A percentile compares a stretch with the other conserved stretches of the same genome.
Evolutionary conservation across 768 basidiomycete species (phyloP).

Genomic region (Macrocybe gigantea): DNA sequence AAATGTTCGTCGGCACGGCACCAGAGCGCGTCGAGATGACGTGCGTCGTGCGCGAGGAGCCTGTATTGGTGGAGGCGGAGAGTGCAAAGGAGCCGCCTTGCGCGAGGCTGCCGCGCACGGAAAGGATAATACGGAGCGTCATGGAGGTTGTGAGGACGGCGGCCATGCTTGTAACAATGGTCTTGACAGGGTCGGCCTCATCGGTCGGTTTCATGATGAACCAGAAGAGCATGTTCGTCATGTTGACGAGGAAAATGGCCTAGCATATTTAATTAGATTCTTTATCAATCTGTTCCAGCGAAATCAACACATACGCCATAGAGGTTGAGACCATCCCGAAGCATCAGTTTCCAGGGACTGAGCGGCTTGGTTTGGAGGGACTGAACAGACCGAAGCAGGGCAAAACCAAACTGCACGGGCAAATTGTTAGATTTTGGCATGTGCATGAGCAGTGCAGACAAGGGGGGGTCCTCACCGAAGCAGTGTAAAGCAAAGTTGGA

Average conservation of each 20-base stretch:
- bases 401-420: slow-evolving; percentile 45
- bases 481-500: slow-evolving; percentile 67
- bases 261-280: slow-evolving; percentile 11
- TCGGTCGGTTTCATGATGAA: slow-evolving; percentile 72
- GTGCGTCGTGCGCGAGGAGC: slow-evolving; percentile 47
- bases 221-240: slow-evolving; percentile 83
- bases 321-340: slow-evolving; percentile 83
- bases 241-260: slow-evolving; percentile 76
- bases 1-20: slow-evolving; percentile 29
- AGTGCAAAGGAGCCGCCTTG: slow-evolving; percentile 66
- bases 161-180: slow-evolving; percentile 81
- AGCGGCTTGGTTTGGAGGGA: slow-evolving; percentile 56
- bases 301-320: slow-evolving; percentile 50
- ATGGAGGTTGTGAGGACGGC: slow-evolving; percentile 85
- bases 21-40: slow-evolving; percentile 44
- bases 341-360: slow-evolving; percentile 79
- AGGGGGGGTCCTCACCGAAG: slow-evolving; percentile 41
- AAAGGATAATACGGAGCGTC: slow-evolving; percentile 82
- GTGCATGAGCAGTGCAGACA: neutral
- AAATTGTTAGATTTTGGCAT: neutral
- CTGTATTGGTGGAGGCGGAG: slow-evolving; percentile 33
- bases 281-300: slow-evolving; percentile 1
- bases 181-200: slow-evolving; percentile 62
- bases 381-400: slow-evolving; percentile 50
- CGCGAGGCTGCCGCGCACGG: slow-evolving; percentile 70